Conservation (phyloP, 208 protist genomes). For the Crithidia fasciculata region DNA sequence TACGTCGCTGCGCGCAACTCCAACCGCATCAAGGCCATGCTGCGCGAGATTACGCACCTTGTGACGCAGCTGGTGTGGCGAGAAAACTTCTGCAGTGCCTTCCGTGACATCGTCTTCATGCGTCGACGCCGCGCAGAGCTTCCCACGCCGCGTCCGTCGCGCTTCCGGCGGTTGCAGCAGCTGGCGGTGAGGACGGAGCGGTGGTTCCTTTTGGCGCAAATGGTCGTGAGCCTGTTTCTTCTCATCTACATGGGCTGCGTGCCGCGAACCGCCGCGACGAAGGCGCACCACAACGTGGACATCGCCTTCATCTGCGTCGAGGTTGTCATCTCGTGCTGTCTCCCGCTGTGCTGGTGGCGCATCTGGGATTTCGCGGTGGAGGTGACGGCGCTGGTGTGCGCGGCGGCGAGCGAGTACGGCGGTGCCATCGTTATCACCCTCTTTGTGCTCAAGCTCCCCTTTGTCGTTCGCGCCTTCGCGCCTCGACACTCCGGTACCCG, state of each 20-base stretch:
- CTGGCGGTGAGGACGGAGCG: slow-evolving; percentile 18
- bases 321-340: slow-evolving; percentile 35
- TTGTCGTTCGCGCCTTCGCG: slow-evolving; percentile 49
- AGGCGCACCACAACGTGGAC: slow-evolving; percentile 54
- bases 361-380: slow-evolving; percentile 54
- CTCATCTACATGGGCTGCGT: slow-evolving; percentile 67
- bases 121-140: slow-evolving; percentile 23
- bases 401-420: slow-evolving; percentile 36
- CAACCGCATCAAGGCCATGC: slow-evolving; percentile 26
- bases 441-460: slow-evolving; percentile 64
- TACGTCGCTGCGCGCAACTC: slow-evolving; percentile 22
- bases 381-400: slow-evolving; percentile 52
- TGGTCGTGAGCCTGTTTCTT: slow-evolving; percentile 51
- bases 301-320: slow-evolving; percentile 55
- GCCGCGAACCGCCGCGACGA: slow-evolving; percentile 32
- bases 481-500: slow-evolving; percentile 61
- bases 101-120: slow-evolving; percentile 59
- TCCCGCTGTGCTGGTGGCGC: slow-evolving; percentile 49
- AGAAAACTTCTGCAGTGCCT: slow-evolving; percentile 78
- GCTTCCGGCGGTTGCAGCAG: slow-evolving; percentile 25
- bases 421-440: slow-evolving; percentile 62
- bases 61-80: slow-evolving; percentile 76
- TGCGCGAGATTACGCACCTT: slow-evolving; percentile 38
- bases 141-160: slow-evolving; percentile 5
- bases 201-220: slow-evolving; percentile 53